phyloP scores from a whole-genome alignment of 2,329 filamentous ascomycete species.

The Trichoderma sp. region DNA sequence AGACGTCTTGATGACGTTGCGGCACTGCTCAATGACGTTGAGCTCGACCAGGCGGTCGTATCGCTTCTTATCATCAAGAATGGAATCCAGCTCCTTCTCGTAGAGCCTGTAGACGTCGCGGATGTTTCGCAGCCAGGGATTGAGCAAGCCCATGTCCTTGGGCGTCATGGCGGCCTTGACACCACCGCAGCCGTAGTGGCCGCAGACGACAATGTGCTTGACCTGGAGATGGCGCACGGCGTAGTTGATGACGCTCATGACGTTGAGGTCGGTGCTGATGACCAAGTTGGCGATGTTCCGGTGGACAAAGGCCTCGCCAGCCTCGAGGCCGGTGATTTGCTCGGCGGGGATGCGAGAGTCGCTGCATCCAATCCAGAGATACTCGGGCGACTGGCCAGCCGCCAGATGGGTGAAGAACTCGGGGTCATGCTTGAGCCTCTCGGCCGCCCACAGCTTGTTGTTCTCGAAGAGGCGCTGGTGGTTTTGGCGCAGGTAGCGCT shows the following conservation, averaged over 20 bases:
- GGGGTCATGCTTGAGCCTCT: conserved; percentile 56
- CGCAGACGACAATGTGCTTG: conserved; percentile 77
- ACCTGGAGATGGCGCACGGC: conserved; percentile 77
- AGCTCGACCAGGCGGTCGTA: conserved; percentile 75
- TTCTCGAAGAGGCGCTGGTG: conserved; percentile 67
- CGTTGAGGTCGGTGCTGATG: conserved; percentile 71
- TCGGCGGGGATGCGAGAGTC: conserved; percentile 91
- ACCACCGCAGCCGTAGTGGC: conserved; percentile 74
- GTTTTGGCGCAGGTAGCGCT: conserved; percentile 57
- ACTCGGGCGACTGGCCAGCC: conserved; percentile 65
- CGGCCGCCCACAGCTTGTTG: conserved; percentile 63
- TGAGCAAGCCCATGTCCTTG: conserved; percentile 66
- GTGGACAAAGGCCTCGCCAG: conserved; percentile 92
- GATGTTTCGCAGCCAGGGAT: conserved; percentile 73
- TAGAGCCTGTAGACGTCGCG: conserved; percentile 70
- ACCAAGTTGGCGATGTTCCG: conserved; percentile 55
- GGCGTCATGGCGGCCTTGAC: conserved; percentile 72
- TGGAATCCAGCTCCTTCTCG: conserved; percentile 65
- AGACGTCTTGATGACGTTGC: conserved; percentile 75
- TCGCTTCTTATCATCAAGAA: conserved; percentile 56
- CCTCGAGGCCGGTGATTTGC: conserved; percentile 74
- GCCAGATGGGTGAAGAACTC: conserved; percentile 63
- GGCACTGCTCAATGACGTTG: conserved; percentile 75
- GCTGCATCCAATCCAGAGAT: conserved; percentile 87
- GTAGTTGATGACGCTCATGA: conserved; percentile 80